Evolutionary conservation across 1,139 yeast species (phyloP).

Genomic region (Taphrina sp.): DNA sequence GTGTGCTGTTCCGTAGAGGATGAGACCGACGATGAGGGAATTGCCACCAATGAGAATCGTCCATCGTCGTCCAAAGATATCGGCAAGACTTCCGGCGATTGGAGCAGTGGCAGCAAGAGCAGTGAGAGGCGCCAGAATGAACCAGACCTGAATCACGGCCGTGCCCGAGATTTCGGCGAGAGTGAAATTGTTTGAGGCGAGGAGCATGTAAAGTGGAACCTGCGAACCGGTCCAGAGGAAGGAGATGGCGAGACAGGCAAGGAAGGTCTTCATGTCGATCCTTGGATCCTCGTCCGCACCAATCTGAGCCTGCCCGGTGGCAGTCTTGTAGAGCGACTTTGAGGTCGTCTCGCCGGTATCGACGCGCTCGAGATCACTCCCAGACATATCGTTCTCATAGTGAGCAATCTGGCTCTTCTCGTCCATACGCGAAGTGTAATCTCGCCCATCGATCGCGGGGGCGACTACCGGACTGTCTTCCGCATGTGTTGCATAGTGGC

Average conservation of each 20-base stretch:
- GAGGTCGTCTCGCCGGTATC: slow-evolving; percentile 20
- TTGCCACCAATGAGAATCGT: slow-evolving; percentile 53
- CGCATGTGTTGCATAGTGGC: too few species aligned
- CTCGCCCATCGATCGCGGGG: too few species aligned
- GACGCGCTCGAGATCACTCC: slow-evolving; percentile 22
- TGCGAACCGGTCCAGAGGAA: slow-evolving; percentile 32
- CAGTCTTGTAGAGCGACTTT: slow-evolving; percentile 14
- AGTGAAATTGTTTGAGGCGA: slow-evolving; percentile 25
- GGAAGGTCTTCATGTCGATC: slow-evolving; percentile 22
- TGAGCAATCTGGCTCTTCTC: too few species aligned
- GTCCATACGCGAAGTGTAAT: too few species aligned
- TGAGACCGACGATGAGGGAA: slow-evolving; percentile 58
- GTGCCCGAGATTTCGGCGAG: slow-evolving; percentile 29
- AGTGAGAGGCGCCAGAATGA: slow-evolving; percentile 22
- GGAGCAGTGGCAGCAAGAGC: slow-evolving; percentile 45
- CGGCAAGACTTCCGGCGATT: slow-evolving; percentile 57
- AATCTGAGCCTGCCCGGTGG: slow-evolving; percentile 27
- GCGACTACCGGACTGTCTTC: too few species aligned
- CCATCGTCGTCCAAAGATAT: slow-evolving; percentile 60
- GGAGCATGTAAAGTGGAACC: slow-evolving; percentile 28
- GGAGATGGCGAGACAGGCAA: slow-evolving; percentile 31
- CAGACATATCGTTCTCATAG: too few species aligned
- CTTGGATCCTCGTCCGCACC: slow-evolving; percentile 29
- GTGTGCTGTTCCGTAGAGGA: slow-evolving; percentile 48
- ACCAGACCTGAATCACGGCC: slow-evolving; percentile 26